Evolutionary conservation across 2,329 filamentous ascomycete genomes (phyloP), one percentile per base, ranked within the genome.

Genomic region (Phyllosticta citrichinensis): DNA sequence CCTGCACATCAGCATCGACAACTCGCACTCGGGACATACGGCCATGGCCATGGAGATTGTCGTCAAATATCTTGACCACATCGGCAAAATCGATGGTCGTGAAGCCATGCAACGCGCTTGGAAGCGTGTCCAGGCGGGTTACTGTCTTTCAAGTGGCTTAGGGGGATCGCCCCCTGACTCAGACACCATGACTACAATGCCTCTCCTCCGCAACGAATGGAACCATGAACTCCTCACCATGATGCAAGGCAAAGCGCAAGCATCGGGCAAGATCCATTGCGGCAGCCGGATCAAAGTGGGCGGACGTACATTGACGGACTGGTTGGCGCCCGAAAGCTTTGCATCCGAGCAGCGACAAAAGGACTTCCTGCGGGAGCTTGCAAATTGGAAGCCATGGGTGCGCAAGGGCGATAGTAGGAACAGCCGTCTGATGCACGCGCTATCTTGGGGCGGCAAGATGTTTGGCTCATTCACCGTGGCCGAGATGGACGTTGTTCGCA

Each of bases 1-100:
- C n/a, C 68, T 82, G 3, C 79, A 81, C 66, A 70, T 81, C 51
- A 73, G 76, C 0, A 81, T 82, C 56, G 80, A 81, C 64, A 81
- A 81, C 64, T 69, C 72, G 4, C 69, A 80, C 62, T 77, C 74
- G 0, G 79, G 80, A 0, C 80, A 81, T 65, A 71, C 76, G 12
- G 76, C 76, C 2, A 80, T 81, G 74, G 77, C 78, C 1, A 67
- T 73, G 60, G 65, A 71, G 22, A 70, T 71, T 17, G 75, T 69
- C 1, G 33, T 61, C 9, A 60, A 64, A n/a, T 80, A 79, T 62
- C 68, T 81, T 22, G 65, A 71, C 33, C 62, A 65, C 40, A 63
- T 74, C 10, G 61, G 58, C 50, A 52, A 56, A 20, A 65, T 59
- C 1, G 65, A 72, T 52, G 70, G 74, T 12, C 56, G 68, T 17